Evolutionary conservation across 352 stramenopile genomes (phyloP), one percentile per base, ranked within the genome.

Genomic region (Thalassiosira hispida): DNA sequence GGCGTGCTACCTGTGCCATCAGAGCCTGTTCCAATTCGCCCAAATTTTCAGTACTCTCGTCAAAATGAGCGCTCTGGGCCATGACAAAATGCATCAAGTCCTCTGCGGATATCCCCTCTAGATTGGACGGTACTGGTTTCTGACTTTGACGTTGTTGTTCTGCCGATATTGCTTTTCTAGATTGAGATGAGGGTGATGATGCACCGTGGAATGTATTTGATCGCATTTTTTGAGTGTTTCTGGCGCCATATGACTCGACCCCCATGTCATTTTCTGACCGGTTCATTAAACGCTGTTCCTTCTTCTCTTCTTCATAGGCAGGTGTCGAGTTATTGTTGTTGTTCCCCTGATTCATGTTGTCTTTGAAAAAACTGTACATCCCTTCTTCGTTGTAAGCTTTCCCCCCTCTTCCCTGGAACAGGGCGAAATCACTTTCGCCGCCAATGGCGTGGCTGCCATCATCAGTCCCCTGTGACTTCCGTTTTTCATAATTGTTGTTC

Each of bases 381-480:
- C 22, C n/a, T 40, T 62, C 29, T 47, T 62, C 38, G 12, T 63
- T 72, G 16, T 47, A 18, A 51, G 27, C 29, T 35, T 40, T 35
- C 0, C 16, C 49, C n/a, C 27, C 63, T 35, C 29, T 52, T 12
- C 20, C n/a, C 18, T 40, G 16, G 25, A n/a, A 68, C 18, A 38
- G 4, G 4, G 20, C 60, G 12, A 23, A 11, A 31, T 38, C 23
- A 25, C 51, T 38, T 44, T 27, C n/a, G 14, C 9, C 18, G 16
- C 8, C 25, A 7, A 27, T 27, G 1, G 5, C 59, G 11, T 23
- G 42, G 18, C 18, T 51, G 12, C 3, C 3, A 51, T 22, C 18
- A 23, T 12, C 18, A 23, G 12, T n/a, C 18, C 18, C 12, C 12
- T 18, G 12, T 22, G 6, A 4, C 18, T n/a, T 14, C 14, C 14